Evolutionary conservation across 2,329 filamentous ascomycete genomes (phyloP), one percentile per base, ranked within the genome.

Genomic region (Neofusicoccum ribis): DNA sequence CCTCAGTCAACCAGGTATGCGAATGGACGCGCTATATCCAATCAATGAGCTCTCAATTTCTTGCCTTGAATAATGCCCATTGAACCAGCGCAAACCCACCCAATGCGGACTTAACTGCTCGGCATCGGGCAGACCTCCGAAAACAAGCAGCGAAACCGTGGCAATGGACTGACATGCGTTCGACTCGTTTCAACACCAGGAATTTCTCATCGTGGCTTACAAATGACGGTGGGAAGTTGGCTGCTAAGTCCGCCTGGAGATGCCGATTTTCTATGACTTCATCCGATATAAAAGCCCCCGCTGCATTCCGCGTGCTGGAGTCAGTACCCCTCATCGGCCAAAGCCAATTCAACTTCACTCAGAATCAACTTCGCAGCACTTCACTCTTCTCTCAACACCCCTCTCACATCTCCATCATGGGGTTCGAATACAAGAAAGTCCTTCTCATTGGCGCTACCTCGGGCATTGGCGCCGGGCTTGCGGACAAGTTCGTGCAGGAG

Each of bases 391-490:
- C 36, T 9, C 12, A n/a, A 51, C 20, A 8, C 44, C 37, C 3
- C 5, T 23, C 37, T n/a, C 36, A 15, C 31, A 12, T 17, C 23
- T 8, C 34, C 63, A 74, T 65, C 67, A 78, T 83, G 82, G 70
- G 78, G 67, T 76, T 82, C 66, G 73, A 73, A 43, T 85, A 85
- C 76, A 82, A 81, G 68, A 84, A 85, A 72, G 78, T 84, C 20
- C 79, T 86, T 8, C 72, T 86, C 34, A 75, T 86, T 9, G 84
- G 85, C n/a, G 84, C 84, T 43, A 84, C 81, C 14, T 80, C 78
- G 15, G 82, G 83, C 36, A 83, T 84, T 56, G 82, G 85, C 56
- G 74, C 79, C 67, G 82, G 83, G 5, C 77, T 86, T 14, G 82
- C 84, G 3, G 76, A 79, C 36, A 81, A 79, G 68, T 73, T 86